A percentile compares a stretch with the other conserved stretches of the same genome.
Evolutionary conservation across 371 early-diverging fungal species (phyloP).

Genomic region (Circinella umbellata): DNA sequence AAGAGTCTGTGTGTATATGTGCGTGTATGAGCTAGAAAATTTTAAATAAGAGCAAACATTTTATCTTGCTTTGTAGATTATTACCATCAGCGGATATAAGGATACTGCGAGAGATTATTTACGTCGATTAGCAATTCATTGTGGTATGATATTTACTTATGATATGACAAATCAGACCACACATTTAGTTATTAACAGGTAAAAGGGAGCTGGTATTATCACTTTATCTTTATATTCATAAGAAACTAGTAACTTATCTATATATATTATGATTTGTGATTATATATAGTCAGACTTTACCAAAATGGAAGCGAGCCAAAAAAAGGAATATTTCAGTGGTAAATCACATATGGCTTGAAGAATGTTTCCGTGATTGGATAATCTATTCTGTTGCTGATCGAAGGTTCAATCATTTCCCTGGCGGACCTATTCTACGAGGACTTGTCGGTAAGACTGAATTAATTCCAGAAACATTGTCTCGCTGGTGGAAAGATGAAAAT

Average conservation of each 20-base stretch:
- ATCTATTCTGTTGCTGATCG: slow-evolving; percentile 56
- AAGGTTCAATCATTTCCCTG: slow-evolving; percentile 61
- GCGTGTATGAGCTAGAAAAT: too few species aligned
- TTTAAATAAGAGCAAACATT: not conserved
- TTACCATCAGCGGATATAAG: slow-evolving; percentile 74
- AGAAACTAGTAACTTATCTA: not conserved
- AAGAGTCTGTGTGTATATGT: too few species aligned
- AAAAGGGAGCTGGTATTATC: slow-evolving; percentile 8
- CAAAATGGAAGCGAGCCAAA: slow-evolving; percentile 66
- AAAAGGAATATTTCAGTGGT: slow-evolving; percentile 71
- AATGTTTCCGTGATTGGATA: slow-evolving; percentile 66
- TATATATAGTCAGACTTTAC: slow-evolving; percentile 49
- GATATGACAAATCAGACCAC: slow-evolving; percentile 46
- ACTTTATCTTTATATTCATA: slow-evolving; percentile 1
- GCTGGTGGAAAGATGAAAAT: slow-evolving; percentile 31
- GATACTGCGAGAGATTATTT: slow-evolving; percentile 72
- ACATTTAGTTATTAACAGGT: slow-evolving; percentile 76
- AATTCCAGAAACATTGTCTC: slow-evolving; percentile 18
- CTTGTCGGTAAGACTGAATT: slow-evolving; percentile 35
- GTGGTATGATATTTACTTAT: slow-evolving; percentile 71
- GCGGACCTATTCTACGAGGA: slow-evolving; percentile 21
- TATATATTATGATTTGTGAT: too few species aligned
- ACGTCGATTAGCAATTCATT: slow-evolving; percentile 59
- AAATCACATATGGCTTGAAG: slow-evolving; percentile 93
- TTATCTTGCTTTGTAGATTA: slow-evolving; percentile 31